Evolutionary conservation across 441 rosid species (phyloP).

Genomic region (Gossypium gossypioides): DNA sequence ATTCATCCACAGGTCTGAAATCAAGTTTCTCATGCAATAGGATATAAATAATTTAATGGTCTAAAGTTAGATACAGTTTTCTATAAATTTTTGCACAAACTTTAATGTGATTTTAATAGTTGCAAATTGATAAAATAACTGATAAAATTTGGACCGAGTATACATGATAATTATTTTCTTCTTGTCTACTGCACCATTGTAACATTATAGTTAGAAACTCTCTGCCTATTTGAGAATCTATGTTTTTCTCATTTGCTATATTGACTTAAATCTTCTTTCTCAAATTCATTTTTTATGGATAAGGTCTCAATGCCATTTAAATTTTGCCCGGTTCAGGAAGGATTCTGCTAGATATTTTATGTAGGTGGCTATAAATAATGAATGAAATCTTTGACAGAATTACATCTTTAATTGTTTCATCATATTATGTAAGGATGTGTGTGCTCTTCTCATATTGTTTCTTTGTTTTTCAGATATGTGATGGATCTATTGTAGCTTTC

Average conservation of each 20-base stretch:
- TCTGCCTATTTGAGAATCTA: background rate
- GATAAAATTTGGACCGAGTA: background rate
- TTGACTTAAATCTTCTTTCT: background rate
- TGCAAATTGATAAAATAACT: background rate
- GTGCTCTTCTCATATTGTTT: background rate
- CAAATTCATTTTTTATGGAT: background rate
- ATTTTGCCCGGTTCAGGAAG: background rate
- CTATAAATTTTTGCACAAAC: conserved; percentile 2
- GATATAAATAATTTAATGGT: background rate
- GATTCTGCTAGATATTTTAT: background rate
- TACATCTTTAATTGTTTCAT: background rate
- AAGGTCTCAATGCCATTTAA: background rate
- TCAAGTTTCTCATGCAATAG: background rate
- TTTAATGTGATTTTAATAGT: background rate
- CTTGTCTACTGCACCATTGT: background rate
- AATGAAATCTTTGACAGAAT: background rate
- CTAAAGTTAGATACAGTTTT: background rate
- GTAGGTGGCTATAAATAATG: background rate
- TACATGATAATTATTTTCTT: background rate
- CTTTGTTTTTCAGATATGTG: conserved; percentile 66
- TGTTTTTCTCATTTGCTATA: background rate
- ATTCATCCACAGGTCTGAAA: conserved; percentile 87
- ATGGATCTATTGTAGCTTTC: conserved; percentile 87
- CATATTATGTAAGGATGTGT: conserved; percentile 3
- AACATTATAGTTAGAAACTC: background rate